A percentile compares a stretch with the other conserved stretches of the same genome.
Evolutionary conservation across 2,329 filamentous ascomycete genomes (phyloP).

Genomic region (Didymella segeticola): DNA sequence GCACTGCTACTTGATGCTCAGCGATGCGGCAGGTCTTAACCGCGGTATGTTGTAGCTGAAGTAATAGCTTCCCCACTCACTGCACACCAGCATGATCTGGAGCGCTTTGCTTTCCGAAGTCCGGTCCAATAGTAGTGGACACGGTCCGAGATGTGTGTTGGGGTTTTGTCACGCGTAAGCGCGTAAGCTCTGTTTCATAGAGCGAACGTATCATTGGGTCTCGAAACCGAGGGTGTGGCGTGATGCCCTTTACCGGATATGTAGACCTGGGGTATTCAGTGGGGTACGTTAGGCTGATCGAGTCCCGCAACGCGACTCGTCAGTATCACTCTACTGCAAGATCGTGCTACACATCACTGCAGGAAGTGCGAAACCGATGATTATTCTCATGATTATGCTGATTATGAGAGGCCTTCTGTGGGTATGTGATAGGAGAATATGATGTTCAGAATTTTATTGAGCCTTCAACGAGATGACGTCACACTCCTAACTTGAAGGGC

Average conservation of each 20-base stretch:
- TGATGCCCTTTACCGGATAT: neutral
- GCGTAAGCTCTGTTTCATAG: neutral
- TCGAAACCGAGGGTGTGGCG: constrained; percentile 10
- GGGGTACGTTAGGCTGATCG: constrained; percentile 7
- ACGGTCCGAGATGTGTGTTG: neutral
- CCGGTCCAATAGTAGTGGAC: neutral
- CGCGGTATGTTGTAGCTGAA: neutral
- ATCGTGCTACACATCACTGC: neutral
- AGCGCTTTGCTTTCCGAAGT: neutral
- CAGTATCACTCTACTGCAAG: neutral
- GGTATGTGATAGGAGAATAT: no score
- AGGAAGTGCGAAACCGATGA: no score
- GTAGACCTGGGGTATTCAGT: constrained; percentile 10
- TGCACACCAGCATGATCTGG: neutral
- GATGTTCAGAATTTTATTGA: no score
- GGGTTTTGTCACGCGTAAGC: neutral
- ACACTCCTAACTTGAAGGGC: no score
- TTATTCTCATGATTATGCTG: no score
- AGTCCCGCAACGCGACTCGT: constrained; percentile 4
- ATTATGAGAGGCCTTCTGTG: no score
- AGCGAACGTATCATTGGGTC: neutral
- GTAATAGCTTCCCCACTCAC: constrained; percentile 4
- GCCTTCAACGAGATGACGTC: no score
- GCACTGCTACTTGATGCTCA: neutral
- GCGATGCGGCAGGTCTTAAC: neutral